These are phyloP conservation scores for Metschnikowia amazonensis DNA, from an alignment of 805 yeast species.

Conservation along the genomic window DNA sequence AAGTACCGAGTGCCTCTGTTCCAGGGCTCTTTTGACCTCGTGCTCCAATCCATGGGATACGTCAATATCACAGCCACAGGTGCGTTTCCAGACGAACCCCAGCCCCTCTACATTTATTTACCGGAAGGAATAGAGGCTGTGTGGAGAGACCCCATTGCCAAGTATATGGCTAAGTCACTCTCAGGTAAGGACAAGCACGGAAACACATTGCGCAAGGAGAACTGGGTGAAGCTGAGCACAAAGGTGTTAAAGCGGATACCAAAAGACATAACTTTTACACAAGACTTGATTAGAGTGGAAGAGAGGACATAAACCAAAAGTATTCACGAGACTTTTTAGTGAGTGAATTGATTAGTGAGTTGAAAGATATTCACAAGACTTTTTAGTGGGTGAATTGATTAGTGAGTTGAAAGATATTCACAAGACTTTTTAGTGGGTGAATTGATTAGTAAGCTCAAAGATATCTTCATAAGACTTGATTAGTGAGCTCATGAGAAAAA, in stretches of 20 bases:
- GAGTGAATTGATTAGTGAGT: too few species aligned
- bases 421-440: too few species aligned
- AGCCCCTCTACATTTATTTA: constrained; percentile 41
- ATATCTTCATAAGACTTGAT: too few species aligned
- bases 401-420: too few species aligned
- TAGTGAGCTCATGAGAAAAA: too few species aligned
- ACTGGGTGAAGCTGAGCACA: constrained; percentile 18
- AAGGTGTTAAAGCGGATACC: constrained; percentile 21
- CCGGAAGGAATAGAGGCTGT: constrained; percentile 54
- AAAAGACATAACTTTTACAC: constrained; percentile 6
- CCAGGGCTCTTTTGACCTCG: constrained; percentile 60
- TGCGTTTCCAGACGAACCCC: constrained; percentile 19
- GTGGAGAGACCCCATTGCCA: constrained; percentile 50
- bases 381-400: too few species aligned
- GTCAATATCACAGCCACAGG: constrained; percentile 61
- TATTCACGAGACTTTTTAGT: too few species aligned
- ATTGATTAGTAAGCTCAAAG: too few species aligned
- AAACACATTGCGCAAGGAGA: constrained; percentile 21
- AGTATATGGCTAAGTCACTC: constrained; percentile 36
- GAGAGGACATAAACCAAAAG: background rate
- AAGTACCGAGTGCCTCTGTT: constrained; percentile 65
- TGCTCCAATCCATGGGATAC: constrained; percentile 62
- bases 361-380: too few species aligned
- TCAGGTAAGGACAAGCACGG: constrained; percentile 27
- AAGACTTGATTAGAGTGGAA: background rate